Conservation (phyloP, 257 asterid genomes). For the Solanum ahanhuiri region DNA sequence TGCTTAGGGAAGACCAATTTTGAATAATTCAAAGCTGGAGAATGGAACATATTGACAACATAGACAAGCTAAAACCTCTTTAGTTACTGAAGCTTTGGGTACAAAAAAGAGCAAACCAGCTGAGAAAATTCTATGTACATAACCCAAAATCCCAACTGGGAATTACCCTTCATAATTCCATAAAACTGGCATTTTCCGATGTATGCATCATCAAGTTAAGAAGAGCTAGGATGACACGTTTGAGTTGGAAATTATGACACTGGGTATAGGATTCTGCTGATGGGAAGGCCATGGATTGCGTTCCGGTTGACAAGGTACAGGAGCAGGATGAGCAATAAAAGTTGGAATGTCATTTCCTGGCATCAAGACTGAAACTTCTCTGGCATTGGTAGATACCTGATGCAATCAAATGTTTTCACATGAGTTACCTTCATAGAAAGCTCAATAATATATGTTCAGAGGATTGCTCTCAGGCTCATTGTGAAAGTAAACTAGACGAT, state of each 20-base stretch:
- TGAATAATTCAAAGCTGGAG: background rate
- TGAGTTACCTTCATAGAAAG: background rate
- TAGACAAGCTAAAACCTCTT: background rate
- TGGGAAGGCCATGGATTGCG: slow-evolving; percentile 9
- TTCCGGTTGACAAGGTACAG: slow-evolving; percentile 39
- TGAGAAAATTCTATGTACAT: background rate
- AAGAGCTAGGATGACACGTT: background rate
- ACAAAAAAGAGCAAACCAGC: background rate
- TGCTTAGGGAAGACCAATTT: background rate
- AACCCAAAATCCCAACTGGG: background rate
- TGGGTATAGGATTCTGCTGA: slow-evolving; percentile 1
- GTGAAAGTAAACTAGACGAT: background rate
- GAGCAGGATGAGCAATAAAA: slow-evolving; percentile 70
- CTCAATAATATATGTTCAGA: too few relatives aligned
- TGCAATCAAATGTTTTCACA: background rate
- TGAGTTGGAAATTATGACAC: background rate
- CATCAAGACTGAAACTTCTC: slow-evolving; percentile 66
- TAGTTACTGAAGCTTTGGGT: background rate
- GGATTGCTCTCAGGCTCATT: too few relatives aligned
- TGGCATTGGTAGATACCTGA: slow-evolving; percentile 52
- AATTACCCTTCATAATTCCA: background rate
- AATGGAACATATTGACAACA: background rate
- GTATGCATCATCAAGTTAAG: background rate
- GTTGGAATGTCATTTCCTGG: slow-evolving; percentile 71
- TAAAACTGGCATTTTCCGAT: background rate